Base-by-base conservation (phyloP, 495 filamentous ascomycete genomes). In the Coniosporium apollinis region DNA sequence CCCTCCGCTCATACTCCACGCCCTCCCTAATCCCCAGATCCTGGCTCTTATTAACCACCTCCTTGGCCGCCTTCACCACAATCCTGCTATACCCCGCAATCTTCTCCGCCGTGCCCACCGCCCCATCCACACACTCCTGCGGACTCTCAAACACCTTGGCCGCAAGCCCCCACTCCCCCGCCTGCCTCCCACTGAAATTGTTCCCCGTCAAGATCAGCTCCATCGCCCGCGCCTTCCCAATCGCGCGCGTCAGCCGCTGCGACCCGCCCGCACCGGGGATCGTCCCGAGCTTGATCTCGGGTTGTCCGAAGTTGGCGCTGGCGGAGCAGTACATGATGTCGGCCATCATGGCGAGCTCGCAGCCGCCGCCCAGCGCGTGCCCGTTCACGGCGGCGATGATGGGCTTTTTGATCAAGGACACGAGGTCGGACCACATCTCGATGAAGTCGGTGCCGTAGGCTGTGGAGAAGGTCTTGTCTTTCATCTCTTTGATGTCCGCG, bases 401-500 rank as follows among this genome's bases (percentile, higher is more conserved):
- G 39, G 89, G 91, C 43, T 86, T 94, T 54, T 85, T 84, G 59
- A 93, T 69, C 22, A 64, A 47, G 33, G 72, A 82, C 25, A 82
- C 76, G 11, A 91, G 74, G 42, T 73, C 62, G 18, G 83, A 91
- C 89, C 89, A 97, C 22, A 71, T 68, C 51, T 89, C 80, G 60
- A 96, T 94, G 61, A 96, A 96, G 55, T 87, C 80, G 41, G 54
- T 67, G 15, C 66, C 76, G 67, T 89, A 94, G 30, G 89, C 89
- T 35, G 71, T 52, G 34, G 74, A 67, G 64, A 96, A 97, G 47
- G 73, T 85, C 3, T 93, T 70, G 33, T 82, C 70, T 25, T 79
- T 74, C 89, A 97, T 97, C 63, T 97, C 89, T 58, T 94, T 94
- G 60, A 97, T 97, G 60, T 97, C 89, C 39, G 89, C 89, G 37